Evolutionary conservation across 768 basidiomycete genomes (phyloP).

Genomic region (Lentinula sp.): DNA sequence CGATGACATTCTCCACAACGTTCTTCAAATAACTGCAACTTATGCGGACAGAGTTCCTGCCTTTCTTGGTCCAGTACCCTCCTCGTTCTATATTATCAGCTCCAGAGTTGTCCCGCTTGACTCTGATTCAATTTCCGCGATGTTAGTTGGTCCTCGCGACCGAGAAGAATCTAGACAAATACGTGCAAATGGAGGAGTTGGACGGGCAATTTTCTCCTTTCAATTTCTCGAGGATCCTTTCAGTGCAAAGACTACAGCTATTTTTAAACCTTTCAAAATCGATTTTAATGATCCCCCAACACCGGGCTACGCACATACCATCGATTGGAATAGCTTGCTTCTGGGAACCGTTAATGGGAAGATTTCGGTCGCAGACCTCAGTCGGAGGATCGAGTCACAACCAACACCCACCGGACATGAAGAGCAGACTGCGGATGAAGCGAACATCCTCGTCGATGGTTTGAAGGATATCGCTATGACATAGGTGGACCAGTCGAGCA

Average conservation of each 20-base stretch:
- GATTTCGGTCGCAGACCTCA: no score
- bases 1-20: not conserved
- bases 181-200: not conserved
- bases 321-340: not conserved
- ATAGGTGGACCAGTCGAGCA: no score
- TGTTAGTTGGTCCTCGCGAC: not conserved
- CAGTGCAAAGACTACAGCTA: not conserved
- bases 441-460: no score
- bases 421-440: no score
- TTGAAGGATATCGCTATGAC: no score
- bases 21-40: not conserved
- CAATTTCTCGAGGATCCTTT: not conserved
- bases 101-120: not conserved
- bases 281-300: not conserved
- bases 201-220: not conserved
- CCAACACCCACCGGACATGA: no score
- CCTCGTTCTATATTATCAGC: not conserved
- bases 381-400: no score
- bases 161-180: not conserved
- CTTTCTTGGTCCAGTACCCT: not conserved
- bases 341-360: no score
- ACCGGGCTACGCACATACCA: not conserved
- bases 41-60: not conserved
- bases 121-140: not conserved
- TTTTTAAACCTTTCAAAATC: not conserved